Evolutionary conservation across 176 grass and related monocot genomes (phyloP).

Genomic region (Rhipidocladum racemiflorum): DNA sequence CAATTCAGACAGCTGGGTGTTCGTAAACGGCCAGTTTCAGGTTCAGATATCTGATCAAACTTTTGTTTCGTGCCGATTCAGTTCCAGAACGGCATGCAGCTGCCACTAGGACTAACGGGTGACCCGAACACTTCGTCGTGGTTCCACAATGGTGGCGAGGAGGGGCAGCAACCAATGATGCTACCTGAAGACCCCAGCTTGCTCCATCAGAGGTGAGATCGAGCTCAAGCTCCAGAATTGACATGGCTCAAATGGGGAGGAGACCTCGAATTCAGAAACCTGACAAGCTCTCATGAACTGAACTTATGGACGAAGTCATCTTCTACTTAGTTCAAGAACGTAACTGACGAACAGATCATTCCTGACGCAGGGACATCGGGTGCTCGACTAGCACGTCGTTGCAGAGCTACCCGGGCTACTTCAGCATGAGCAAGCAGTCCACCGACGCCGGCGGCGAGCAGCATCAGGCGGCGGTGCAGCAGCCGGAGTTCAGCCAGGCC

Average conservation of each 20-base stretch:
- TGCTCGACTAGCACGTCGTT: conserved; percentile 54
- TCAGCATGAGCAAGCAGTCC: conserved; percentile 48
- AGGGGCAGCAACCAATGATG: conserved; percentile 47
- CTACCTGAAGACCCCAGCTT: conserved; percentile 45
- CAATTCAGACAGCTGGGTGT: neutral
- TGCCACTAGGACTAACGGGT: conserved; percentile 39
- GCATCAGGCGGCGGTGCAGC: conserved; percentile 25
- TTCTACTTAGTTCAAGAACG: neutral
- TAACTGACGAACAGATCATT: neutral
- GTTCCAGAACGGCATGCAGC: conserved; percentile 57
- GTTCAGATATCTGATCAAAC: conserved; percentile 17
- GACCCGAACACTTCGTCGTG: conserved; percentile 43
- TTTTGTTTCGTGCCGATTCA: conserved; percentile 1
- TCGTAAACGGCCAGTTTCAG: neutral
- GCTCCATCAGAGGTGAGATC: conserved; percentile 63
- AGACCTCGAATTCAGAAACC: too few relatives aligned
- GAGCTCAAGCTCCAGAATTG: neutral
- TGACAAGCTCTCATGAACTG: neutral
- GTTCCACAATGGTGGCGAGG: conserved; percentile 36
- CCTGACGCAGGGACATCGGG: conserved; percentile 47
- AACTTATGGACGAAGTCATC: neutral
- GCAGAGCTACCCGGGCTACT: conserved; percentile 54
- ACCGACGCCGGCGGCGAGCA: conserved; percentile 21
- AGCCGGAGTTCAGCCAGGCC: conserved; percentile 44
- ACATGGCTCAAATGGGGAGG: too few relatives aligned